These are phyloP conservation scores for Tulasnella sp. DNA, from an alignment of 768 basidiomycete genomes.

Conservation along the genomic window DNA sequence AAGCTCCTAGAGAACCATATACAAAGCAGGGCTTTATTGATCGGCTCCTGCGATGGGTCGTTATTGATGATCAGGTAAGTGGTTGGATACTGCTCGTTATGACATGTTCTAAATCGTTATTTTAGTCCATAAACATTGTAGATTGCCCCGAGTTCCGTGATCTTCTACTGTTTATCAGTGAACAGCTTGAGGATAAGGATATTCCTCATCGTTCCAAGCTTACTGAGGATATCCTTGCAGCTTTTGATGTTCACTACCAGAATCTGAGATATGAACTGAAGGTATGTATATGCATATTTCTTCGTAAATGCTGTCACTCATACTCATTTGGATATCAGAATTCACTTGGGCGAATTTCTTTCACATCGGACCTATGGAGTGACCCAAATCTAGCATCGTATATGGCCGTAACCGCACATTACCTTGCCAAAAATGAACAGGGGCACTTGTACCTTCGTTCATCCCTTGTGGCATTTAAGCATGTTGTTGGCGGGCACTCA, in stretches of 20 bases:
- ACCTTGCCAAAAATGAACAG: background rate
- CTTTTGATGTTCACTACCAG: constrained; percentile 21
- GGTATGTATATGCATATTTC: constrained; percentile 17
- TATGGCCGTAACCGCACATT: constrained; percentile 6
- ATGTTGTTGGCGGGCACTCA: background rate
- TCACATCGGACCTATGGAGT: constrained; percentile 6
- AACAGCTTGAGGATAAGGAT: constrained; percentile 23
- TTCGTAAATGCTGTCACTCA: background rate
- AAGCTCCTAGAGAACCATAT: background rate
- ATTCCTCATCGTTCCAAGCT: constrained; percentile 29
- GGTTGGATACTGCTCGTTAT: too few species aligned
- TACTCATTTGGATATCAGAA: background rate
- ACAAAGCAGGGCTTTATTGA: background rate
- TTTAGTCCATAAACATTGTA: constrained; percentile 30
- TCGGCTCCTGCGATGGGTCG: background rate
- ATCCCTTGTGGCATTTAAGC: background rate
- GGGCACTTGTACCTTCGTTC: background rate
- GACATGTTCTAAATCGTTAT: background rate
- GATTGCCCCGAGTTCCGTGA: constrained; percentile 27
- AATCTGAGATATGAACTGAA: constrained; percentile 20
- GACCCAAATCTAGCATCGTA: background rate
- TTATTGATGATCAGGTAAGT: background rate
- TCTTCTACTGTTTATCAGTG: constrained; percentile 24
- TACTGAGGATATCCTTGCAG: constrained; percentile 22
- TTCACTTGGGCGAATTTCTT: background rate